phyloP scores from a whole-genome alignment of 2,329 filamentous ascomycete genomes.

The Colletotrichum costaricense region DNA sequence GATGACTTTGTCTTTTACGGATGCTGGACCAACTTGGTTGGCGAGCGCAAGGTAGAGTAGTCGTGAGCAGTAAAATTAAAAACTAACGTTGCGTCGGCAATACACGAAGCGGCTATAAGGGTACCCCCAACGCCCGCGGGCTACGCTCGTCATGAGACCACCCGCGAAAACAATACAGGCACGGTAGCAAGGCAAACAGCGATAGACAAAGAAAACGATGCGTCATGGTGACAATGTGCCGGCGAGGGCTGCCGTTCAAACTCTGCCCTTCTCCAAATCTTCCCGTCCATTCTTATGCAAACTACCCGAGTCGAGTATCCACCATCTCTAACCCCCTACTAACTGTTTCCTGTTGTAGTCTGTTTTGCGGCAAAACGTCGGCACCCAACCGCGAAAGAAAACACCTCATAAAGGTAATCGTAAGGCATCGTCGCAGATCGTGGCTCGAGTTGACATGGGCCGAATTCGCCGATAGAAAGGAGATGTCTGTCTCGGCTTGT shows the following conservation, averaged over 20 bases:
- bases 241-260: constrained; percentile 29
- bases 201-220: constrained; percentile 28
- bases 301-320: constrained; percentile 35
- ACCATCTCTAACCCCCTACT: constrained; percentile 20
- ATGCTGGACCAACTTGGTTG: background rate
- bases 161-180: constrained; percentile 22
- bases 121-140: constrained; percentile 32
- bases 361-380: constrained; percentile 17
- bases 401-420: constrained; percentile 17
- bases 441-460: constrained; percentile 12
- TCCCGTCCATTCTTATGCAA: constrained; percentile 33
- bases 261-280: constrained; percentile 31
- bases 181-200: constrained; percentile 21
- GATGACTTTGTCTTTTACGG: background rate
- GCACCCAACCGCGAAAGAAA: constrained; percentile 15
- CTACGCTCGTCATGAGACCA: constrained; percentile 17
- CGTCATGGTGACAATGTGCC: constrained; percentile 34
- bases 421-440: constrained; percentile 30
- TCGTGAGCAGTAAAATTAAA: constrained; percentile 32
- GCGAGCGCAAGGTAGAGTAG: background rate
- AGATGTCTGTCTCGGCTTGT: constrained; percentile 26
- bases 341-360: background rate
- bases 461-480: constrained; percentile 13
- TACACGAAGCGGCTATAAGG: constrained; percentile 35
- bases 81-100: constrained; percentile 33